phyloP scores from a whole-genome alignment of 306 rosid species.

The Prunus padus region DNA sequence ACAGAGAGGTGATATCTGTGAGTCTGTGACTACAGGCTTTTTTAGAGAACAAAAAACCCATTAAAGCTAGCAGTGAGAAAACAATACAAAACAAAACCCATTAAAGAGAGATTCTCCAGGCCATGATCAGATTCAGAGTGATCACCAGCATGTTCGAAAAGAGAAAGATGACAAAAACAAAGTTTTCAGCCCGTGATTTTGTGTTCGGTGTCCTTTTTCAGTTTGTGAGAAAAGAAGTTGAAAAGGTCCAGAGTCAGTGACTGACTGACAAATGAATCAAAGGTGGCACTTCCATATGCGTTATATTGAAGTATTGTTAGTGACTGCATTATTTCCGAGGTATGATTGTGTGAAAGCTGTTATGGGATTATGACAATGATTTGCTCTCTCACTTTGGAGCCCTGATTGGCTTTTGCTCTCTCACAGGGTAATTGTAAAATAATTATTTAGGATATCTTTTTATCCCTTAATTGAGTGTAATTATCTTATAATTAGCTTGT shows the following conservation, averaged over 20 bases:
- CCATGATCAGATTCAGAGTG: neutral
- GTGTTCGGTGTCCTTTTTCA: slow-evolving; percentile 29
- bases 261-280: slow-evolving; percentile 19
- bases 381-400: neutral
- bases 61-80: neutral
- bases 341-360: neutral
- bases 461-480: neutral
- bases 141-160: slow-evolving; percentile 15
- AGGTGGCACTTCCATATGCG: neutral
- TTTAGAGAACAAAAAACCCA: too few relatives aligned
- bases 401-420: too few relatives aligned
- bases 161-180: slow-evolving; percentile 54
- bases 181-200: slow-evolving; percentile 67
- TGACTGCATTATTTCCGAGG: neutral
- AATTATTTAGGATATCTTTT: neutral
- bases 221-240: neutral
- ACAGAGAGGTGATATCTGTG: neutral
- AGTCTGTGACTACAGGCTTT: slow-evolving; percentile 8
- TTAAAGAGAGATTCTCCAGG: slow-evolving; percentile 18
- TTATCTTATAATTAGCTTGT: neutral
- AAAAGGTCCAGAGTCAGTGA: slow-evolving; percentile 9
- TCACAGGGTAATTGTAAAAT: too few relatives aligned
- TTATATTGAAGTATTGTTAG: neutral
- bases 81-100: neutral
- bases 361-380: slow-evolving; percentile 1